Evolutionary conservation across 345 rosid species (phyloP).

Genomic region (Rubroshorea leprosula): DNA sequence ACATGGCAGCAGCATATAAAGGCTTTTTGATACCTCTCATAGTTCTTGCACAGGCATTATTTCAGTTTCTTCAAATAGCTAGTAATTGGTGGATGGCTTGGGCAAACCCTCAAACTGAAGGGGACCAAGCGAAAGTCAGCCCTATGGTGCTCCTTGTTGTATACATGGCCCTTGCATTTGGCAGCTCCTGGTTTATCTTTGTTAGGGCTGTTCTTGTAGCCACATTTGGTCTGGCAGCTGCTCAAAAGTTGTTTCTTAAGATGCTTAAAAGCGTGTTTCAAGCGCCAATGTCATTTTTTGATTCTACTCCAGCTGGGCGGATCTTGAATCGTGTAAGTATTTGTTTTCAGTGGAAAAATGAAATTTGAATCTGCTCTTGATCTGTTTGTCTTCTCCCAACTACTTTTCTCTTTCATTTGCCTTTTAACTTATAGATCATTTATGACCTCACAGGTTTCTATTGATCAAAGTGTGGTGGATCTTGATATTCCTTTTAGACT

Average conservation of each 20-base stretch:
- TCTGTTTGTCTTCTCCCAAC: not conserved
- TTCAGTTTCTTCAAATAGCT: conserved; percentile 97
- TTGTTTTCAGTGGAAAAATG: conserved; percentile 6
- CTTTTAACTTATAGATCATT: conserved; percentile 9
- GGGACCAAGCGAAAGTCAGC: conserved; percentile 73
- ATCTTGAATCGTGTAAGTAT: conserved; percentile 88
- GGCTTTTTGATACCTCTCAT: conserved; percentile 87
- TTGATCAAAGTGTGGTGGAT: conserved; percentile 99
- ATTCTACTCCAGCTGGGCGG: conserved; percentile 97
- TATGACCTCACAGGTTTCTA: conserved; percentile 62
- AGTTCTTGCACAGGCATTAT: conserved; percentile 74
- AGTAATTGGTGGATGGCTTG: conserved; percentile 99
- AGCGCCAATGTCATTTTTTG: conserved; percentile 99
- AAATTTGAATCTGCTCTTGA: conserved; percentile 1
- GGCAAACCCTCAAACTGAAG: conserved; percentile 99
- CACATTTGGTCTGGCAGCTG: conserved; percentile 95
- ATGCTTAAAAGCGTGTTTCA: conserved; percentile 94
- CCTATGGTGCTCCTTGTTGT: conserved; percentile 81
- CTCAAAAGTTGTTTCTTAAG: conserved; percentile 83
- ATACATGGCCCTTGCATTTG: conserved; percentile 96
- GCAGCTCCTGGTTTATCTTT: conserved; percentile 93
- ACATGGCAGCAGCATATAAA: conserved; percentile 96
- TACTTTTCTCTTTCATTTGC: conserved; percentile 4
- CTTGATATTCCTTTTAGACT: conserved; percentile 99
- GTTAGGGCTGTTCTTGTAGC: conserved; percentile 97